Percentiles rank a stretch among this genome's conserved stretches.
These are phyloP conservation scores for Delonix regia DNA, from an alignment of 306 rosid genomes.

Conservation along the genomic window DNA sequence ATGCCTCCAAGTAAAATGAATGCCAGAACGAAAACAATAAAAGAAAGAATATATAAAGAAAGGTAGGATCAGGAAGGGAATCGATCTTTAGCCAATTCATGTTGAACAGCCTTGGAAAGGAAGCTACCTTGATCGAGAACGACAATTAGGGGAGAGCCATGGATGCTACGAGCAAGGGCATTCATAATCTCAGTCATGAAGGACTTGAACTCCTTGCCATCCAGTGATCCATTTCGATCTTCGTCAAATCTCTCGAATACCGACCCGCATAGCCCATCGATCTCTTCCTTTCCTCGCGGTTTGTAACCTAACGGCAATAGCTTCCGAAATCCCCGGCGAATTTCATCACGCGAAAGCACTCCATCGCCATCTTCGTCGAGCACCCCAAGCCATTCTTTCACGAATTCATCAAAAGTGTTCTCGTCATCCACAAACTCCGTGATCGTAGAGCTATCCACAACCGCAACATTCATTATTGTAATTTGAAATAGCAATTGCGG, in stretches of 20 bases:
- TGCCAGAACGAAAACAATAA: neutral
- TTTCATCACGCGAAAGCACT: slow-evolving; percentile 46
- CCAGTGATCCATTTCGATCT: slow-evolving; percentile 52
- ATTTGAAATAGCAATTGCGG: neutral
- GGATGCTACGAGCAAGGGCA: slow-evolving; percentile 66
- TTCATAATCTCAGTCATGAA: slow-evolving; percentile 60
- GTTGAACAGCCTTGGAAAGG: slow-evolving; percentile 62
- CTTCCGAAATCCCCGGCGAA: slow-evolving; percentile 39
- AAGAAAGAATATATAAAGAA: neutral
- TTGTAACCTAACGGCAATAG: slow-evolving; percentile 49
- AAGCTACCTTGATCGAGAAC: slow-evolving; percentile 57
- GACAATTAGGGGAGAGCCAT: slow-evolving; percentile 57
- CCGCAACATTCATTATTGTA: slow-evolving; percentile 44
- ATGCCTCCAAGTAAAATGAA: neutral
- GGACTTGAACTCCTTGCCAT: slow-evolving; percentile 43
- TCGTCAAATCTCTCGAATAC: slow-evolving; percentile 55
- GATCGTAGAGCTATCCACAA: slow-evolving; percentile 49
- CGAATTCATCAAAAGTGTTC: slow-evolving; percentile 44
- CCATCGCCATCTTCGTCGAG: slow-evolving; percentile 52
- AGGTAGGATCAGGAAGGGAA: neutral
- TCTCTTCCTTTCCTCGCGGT: slow-evolving; percentile 33
- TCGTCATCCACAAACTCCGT: slow-evolving; percentile 45
- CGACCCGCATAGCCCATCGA: slow-evolving; percentile 9
- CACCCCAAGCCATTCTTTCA: slow-evolving; percentile 42
- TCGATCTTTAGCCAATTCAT: slow-evolving; percentile 31